phyloP scores from a whole-genome alignment of 768 basidiomycete genomes.

The Kwoniella heveanensis region DNA sequence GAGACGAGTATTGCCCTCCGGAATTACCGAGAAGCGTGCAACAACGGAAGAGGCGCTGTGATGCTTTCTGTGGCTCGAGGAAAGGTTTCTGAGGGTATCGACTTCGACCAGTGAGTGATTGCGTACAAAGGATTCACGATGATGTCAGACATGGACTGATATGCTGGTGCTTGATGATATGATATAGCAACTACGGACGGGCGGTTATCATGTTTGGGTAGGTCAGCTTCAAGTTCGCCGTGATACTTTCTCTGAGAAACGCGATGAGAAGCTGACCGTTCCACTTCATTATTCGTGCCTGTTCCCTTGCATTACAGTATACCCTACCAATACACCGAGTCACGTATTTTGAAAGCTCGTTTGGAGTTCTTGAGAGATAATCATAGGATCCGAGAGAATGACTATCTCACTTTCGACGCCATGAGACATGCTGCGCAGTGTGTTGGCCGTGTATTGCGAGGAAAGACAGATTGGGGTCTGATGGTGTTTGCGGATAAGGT shows the following conservation, averaged over 20 bases:
- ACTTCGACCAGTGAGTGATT: slow-evolving; percentile 79
- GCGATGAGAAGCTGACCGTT: slow-evolving; percentile 11
- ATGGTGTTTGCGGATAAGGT: slow-evolving; percentile 99
- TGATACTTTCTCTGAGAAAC: too few species aligned
- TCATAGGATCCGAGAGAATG: slow-evolving; percentile 96
- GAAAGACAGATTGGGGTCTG: slow-evolving; percentile 98
- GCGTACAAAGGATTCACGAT: too few species aligned
- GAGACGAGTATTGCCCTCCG: slow-evolving; percentile 97
- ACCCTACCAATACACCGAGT: slow-evolving; percentile 97
- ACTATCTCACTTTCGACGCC: slow-evolving; percentile 97
- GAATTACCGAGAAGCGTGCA: slow-evolving; percentile 95
- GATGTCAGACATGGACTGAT: too few species aligned
- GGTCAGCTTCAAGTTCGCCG: slow-evolving; percentile 47
- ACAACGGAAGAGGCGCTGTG: slow-evolving; percentile 96
- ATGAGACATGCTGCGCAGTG: slow-evolving; percentile 99
- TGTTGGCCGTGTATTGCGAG: slow-evolving; percentile 93
- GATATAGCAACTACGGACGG: slow-evolving; percentile 77
- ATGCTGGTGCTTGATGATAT: neutral
- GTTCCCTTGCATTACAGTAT: slow-evolving; percentile 62
- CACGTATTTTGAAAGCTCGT: slow-evolving; percentile 92
- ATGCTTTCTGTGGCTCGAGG: slow-evolving; percentile 95
- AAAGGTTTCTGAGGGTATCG: slow-evolving; percentile 99
- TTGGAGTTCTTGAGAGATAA: slow-evolving; percentile 97
- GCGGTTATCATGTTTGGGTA: slow-evolving; percentile 99
- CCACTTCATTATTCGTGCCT: neutral